Base-by-base conservation (phyloP, 169 alveolate genomes). In the Perkinsus olseni region DNA sequence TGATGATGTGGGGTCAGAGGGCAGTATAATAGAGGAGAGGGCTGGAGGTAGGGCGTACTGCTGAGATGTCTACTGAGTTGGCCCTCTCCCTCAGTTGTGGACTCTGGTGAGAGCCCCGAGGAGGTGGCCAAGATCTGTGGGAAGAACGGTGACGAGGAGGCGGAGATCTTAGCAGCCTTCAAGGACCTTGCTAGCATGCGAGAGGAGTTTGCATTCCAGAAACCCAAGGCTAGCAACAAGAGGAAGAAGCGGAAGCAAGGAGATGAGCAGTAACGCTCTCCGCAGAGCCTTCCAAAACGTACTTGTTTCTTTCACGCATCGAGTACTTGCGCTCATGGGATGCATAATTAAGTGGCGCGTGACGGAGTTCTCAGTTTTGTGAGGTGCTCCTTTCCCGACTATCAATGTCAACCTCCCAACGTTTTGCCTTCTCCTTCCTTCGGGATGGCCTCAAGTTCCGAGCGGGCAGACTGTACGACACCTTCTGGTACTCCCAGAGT, bases 401-500 rank as follows among this genome's bases (percentile, higher is more conserved):
- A 62, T 24, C 82, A 62, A 62, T 62, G 82, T 62, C 82, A 13
- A 62, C 82, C 82, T 62, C 82, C 82, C 82, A 62, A 62, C 93
- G 93, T 20, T 91, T n/a, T 28, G 93, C 93, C 3, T 91, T 48
- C 40, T n/a, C 74, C 38, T 91, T 91, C 38, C 74, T 91, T 21
- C 36, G 82, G n/a, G 93, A 91, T 38, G 93, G 93, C 21, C 21
- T 91, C 74, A 39, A 31, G 74, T 91, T 91, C 39, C 74, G 93
- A 28, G 40, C 39, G 17, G 34, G 74, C 39, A 21, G 93, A n/a
- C 74, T 91, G 0, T 91, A 91, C 39, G 93, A 91, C 20, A 91
- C 93, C 39, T 91, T 91, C 50, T 91, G 93, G 93, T 39, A 91
- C 74, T 91, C 93, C 36, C 93, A 91, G 93, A n/a, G 48, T 13